These are phyloP conservation scores for Colletotrichum karsti DNA, from an alignment of 2,329 filamentous ascomycete species.

Conservation along the genomic window DNA sequence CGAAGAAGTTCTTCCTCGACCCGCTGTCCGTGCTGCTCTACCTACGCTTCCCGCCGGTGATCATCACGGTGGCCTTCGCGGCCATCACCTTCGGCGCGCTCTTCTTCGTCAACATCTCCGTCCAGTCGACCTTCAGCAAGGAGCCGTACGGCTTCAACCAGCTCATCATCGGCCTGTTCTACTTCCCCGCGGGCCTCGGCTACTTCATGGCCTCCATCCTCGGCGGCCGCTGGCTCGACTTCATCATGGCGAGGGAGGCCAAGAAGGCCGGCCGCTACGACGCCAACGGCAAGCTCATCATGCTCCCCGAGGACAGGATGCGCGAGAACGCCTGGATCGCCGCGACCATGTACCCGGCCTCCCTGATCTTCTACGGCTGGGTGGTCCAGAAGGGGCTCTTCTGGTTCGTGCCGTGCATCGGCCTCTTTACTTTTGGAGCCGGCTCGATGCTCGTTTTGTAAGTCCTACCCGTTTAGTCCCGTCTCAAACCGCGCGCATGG, in stretches of 20 bases:
- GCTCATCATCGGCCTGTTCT: slow-evolving; percentile 77
- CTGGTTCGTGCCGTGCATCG: slow-evolving; percentile 70
- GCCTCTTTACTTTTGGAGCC: slow-evolving; percentile 78
- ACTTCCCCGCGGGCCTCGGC: slow-evolving; percentile 79
- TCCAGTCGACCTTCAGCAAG: slow-evolving; percentile 74
- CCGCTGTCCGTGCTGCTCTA: slow-evolving; percentile 76
- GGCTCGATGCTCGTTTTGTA: slow-evolving; percentile 82
- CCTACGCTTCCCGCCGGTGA: slow-evolving; percentile 77
- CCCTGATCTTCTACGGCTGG: slow-evolving; percentile 83
- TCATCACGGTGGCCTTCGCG: slow-evolving; percentile 77
- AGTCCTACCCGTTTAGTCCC: slow-evolving; percentile 32
- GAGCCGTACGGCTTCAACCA: slow-evolving; percentile 75
- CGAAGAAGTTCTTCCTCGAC: slow-evolving; percentile 74
- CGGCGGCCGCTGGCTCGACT: slow-evolving; percentile 81
- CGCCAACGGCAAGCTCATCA: slow-evolving; percentile 70
- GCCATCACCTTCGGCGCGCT: slow-evolving; percentile 79
- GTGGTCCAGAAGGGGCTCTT: slow-evolving; percentile 69
- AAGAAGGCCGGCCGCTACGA: slow-evolving; percentile 75
- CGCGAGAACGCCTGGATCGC: slow-evolving; percentile 83
- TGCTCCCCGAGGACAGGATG: slow-evolving; percentile 83
- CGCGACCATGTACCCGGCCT: slow-evolving; percentile 73
- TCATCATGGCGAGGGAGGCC: slow-evolving; percentile 82
- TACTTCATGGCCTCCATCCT: slow-evolving; percentile 75
- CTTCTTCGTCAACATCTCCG: slow-evolving; percentile 80
- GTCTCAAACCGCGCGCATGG: not conserved